Evolutionary conservation across 2,329 filamentous ascomycete genomes (phyloP).

Genomic region (Cercospora sp.): DNA sequence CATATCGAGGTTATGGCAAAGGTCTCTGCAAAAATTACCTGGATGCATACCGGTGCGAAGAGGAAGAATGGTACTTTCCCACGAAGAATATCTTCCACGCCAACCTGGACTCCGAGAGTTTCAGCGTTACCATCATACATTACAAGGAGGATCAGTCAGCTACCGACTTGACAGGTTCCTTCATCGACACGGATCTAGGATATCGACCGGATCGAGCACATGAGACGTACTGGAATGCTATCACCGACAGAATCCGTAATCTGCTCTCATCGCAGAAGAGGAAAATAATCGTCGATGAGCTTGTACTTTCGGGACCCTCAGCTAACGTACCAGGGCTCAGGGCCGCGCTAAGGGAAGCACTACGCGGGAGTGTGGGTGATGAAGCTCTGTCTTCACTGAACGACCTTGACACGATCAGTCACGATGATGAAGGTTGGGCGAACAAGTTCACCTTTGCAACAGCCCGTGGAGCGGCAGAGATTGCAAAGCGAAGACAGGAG

Average conservation of each 20-base stretch:
- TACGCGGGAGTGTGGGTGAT: neutral
- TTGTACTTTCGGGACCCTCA: neutral
- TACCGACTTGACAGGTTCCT: neutral
- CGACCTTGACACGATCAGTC: neutral
- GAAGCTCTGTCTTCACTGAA: neutral
- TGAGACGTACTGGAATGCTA: neutral
- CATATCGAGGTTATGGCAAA: neutral
- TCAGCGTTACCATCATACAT: neutral
- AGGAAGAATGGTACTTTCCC: neutral
- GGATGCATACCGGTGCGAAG: neutral
- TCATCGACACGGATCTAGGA: neutral
- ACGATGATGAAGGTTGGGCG: neutral
- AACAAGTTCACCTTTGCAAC: neutral
- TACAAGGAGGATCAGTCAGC: neutral
- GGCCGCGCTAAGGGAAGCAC: neutral
- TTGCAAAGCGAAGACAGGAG: neutral
- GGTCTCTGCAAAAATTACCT: neutral
- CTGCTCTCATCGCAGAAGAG: neutral
- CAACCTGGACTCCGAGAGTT: neutral
- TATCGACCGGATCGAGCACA: neutral
- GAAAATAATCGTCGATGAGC: neutral
- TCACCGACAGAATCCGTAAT: neutral
- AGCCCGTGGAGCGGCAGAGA: neutral
- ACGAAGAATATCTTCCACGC: neutral
- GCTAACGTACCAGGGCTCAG: neutral